phyloP scores from a whole-genome alignment of 2,329 filamentous ascomycete genomes.

The Aspergillus awamori region DNA sequence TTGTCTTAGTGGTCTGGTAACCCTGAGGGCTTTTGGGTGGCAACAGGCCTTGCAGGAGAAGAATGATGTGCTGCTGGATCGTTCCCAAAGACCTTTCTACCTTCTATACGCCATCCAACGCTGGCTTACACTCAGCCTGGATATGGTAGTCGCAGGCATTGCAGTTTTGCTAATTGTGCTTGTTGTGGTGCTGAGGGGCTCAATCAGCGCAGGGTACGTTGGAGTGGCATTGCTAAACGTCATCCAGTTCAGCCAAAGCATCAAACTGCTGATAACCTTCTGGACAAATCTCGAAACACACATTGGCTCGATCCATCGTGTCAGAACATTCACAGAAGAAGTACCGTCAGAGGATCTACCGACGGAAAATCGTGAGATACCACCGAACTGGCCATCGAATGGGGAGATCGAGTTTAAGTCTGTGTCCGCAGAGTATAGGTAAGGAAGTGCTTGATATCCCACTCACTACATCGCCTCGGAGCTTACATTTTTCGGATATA shows the following conservation, averaged over 20 bases:
- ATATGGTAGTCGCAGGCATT: conserved; percentile 54
- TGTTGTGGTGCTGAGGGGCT: conserved; percentile 49
- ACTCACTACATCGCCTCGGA: background rate
- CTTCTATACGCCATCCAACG: conserved; percentile 60
- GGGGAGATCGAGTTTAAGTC: conserved; percentile 49
- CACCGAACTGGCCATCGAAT: conserved; percentile 47
- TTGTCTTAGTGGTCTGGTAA: conserved; percentile 58
- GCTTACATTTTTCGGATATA: conserved; percentile 17
- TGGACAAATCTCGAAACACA: conserved; percentile 63
- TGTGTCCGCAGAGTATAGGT: conserved; percentile 52
- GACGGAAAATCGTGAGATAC: conserved; percentile 44
- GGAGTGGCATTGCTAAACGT: conserved; percentile 59
- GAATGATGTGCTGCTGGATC: conserved; percentile 55
- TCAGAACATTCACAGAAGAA: conserved; percentile 56
- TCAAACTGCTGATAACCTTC: conserved; percentile 54
- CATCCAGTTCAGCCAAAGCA: conserved; percentile 55
- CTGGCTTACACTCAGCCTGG: conserved; percentile 58
- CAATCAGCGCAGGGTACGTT: conserved; percentile 52
- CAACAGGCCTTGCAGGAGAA: conserved; percentile 46
- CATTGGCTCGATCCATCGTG: conserved; percentile 59
- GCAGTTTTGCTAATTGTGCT: conserved; percentile 54
- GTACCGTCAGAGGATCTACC: conserved; percentile 49
- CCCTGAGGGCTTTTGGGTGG: conserved; percentile 62
- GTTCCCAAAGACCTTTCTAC: conserved; percentile 61
- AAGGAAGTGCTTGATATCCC: background rate